Evolutionary conservation across 2,329 filamentous ascomycete species (phyloP), one percentile per base, ranked within the genome.

Genomic region (Exophiala bonariae): DNA sequence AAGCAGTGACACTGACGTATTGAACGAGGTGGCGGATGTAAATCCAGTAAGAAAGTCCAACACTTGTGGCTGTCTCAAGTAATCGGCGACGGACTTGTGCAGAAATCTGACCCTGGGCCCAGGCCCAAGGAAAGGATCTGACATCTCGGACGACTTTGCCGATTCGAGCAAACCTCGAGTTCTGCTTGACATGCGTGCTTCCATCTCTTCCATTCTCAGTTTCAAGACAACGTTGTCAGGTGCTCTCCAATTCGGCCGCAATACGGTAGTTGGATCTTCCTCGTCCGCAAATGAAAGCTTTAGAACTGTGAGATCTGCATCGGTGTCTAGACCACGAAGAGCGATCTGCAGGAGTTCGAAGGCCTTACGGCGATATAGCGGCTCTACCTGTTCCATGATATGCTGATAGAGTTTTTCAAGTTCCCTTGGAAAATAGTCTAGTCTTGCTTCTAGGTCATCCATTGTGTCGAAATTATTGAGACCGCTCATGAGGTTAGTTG

Each of bases 351-450:
- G 28, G 28, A 31, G 28, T 8, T n/a, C 9, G 28, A n/a, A 31
- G n/a, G 28, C 28, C n/a, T 31, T 31, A n/a, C 8, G 9, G 8
- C n/a, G 8, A n/a, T 31, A 31, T 8, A 31, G 16, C 16, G 8
- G 34, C 8, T 36, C 16, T 16, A 36, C 8, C 16, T 36, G 34
- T 19, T 9, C 16, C 9, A 36, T 9, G 9, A 36, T 36, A 16
- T 36, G 34, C 8, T 36, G 34, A 36, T 36, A 36, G 9, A 36
- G 34, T 8, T 16, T 16, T 10, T 36, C 34, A 19, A 36, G 34
- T 19, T 36, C 34, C 34, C 9, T 9, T n/a, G 34, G 34, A 16
- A 59, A 19, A 38, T 50, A 28, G 16, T 19, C 22, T 6, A 62
- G 42, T 52, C 61, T 1, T 46, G 46, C 8, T 36, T 36, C 34